Conservation (phyloP, 225 moss, liverwort and hornwort species). For the Sphagnum tenellum region DNA sequence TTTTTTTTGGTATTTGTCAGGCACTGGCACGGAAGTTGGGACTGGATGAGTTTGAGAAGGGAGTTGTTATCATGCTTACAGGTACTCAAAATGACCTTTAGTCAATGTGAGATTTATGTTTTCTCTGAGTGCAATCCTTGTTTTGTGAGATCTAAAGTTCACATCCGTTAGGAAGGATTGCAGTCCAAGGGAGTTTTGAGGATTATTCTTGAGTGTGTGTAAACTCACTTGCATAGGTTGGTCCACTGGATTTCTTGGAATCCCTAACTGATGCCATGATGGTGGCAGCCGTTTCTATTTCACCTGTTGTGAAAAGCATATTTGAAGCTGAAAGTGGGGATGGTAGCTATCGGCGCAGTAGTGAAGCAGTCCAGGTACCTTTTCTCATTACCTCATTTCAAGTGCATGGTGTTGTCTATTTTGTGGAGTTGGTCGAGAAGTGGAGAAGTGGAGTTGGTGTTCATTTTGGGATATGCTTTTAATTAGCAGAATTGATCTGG, state of each 20-base stretch:
- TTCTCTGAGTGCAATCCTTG: too few species aligned
- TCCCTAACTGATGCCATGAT: too few species aligned
- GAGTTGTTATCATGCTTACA: conserved; percentile 57
- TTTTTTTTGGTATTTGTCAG: conserved; percentile 8
- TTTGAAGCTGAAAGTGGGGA: conserved; percentile 52
- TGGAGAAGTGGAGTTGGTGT: too few species aligned
- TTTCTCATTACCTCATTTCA: not conserved
- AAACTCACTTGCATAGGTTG: too few species aligned
- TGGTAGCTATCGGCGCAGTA: conserved; percentile 48
- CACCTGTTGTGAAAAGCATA: conserved; percentile 58
- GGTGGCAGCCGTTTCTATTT: conserved; percentile 45
- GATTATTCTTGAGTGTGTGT: too few species aligned
- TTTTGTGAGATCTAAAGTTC: too few species aligned
- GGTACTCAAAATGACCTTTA: conserved; percentile 8
- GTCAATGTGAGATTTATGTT: too few species aligned
- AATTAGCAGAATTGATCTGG: too few species aligned
- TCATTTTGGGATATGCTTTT: too few species aligned
- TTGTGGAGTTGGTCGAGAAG: not conserved
- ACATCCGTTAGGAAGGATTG: too few species aligned
- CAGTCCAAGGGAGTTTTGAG: too few species aligned
- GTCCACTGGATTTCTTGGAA: too few species aligned
- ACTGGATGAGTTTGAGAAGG: conserved; percentile 62
- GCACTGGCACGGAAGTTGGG: conserved; percentile 49
- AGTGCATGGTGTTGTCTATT: not conserved
- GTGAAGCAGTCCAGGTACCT: conserved; percentile 51